A percentile compares a stretch with the other conserved stretches of the same genome.
These are phyloP conservation scores for Chytriomyces hyalinus DNA, from an alignment of 192 early-diverging fungal genomes.

Conservation along the genomic window DNA sequence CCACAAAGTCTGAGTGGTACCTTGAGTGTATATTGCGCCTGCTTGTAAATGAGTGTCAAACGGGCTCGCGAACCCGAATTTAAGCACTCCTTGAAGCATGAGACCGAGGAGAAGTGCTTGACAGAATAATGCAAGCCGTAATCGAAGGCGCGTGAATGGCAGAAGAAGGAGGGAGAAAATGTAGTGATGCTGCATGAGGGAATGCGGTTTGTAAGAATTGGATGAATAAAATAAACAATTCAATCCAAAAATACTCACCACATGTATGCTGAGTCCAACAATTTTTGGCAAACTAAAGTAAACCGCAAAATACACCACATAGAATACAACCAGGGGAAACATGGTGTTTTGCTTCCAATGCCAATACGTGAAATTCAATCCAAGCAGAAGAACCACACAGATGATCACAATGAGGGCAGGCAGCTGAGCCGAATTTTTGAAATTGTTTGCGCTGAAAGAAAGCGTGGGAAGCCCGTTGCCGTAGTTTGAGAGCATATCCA, in stretches of 20 bases:
- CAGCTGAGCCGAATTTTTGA: constrained; percentile 29
- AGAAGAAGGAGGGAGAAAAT: constrained; percentile 25
- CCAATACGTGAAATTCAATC: constrained; percentile 21
- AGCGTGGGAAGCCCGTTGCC: constrained; percentile 30
- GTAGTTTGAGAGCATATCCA: constrained; percentile 39
- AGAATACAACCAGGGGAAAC: constrained; percentile 29
- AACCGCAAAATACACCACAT: constrained; percentile 21
- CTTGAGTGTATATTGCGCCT: constrained; percentile 20
- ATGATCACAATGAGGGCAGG: constrained; percentile 32
- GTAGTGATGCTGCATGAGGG: not conserved
- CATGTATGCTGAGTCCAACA: constrained; percentile 35
- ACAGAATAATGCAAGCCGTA: constrained; percentile 19
- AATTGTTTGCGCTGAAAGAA: constrained; percentile 37
- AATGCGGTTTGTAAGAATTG: not conserved
- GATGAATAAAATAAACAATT: constrained; percentile 8
- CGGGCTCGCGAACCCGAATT: constrained; percentile 42
- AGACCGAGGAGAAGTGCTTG: constrained; percentile 31
- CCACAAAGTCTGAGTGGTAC: constrained; percentile 20
- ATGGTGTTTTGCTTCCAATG: constrained; percentile 38
- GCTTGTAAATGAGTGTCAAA: constrained; percentile 47
- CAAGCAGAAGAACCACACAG: constrained; percentile 23
- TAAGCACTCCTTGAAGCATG: constrained; percentile 35
- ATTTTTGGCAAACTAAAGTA: constrained; percentile 40
- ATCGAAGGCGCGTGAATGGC: constrained; percentile 30
- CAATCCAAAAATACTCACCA: constrained; percentile 33